Evolutionary conservation across 176 grass and related monocot species (phyloP), one percentile per base, ranked within the genome.

Genomic region (Secale cereale): DNA sequence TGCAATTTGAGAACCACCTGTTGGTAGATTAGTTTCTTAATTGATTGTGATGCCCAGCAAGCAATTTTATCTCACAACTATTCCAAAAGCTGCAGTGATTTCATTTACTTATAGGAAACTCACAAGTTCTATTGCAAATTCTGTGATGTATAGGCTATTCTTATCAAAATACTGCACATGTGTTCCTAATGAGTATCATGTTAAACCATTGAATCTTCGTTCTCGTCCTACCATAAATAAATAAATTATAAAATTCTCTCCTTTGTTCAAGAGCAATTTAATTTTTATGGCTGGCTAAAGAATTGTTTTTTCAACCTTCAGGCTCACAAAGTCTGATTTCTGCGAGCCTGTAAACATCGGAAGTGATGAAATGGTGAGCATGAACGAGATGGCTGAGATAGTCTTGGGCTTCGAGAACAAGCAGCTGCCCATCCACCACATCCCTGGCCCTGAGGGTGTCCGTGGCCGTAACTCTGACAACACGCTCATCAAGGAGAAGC

Each of bases 331-430:
- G 36, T 90, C 91, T 43, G 91, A 91, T 85, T 93, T 90, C 88
- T 40, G 88, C 40, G 91, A 93, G 91, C 91, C 91, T 43, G 91
- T 91, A 43, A 93, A 93, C 82, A 90, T 93, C 13, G 88, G 91
- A 54, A 93, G 91, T 17, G 91, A 93, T 2, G 91, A 93, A 90
- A 90, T 91, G 91, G 91, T 93, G n/a, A 93, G 91, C 85, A 93
- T 93, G 88, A 93, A 93, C 2, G 85, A 93, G 88, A 90, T 93
- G 88, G 88, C 82, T 19, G 81, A 85, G 36, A 91, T 91, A 68
- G 70, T 93, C 59, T 82, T 90, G 35, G 64, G 86, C 48, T 87
- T 92, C 37, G 91, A 92, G 27, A 80, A 85, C 76, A 92, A 85
- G 43, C 40, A 89, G 80, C 76, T 92, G 59, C 81, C 87, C 25